Conservation (phyloP, 345 rosid species). For the Lepidium africanum region DNA sequence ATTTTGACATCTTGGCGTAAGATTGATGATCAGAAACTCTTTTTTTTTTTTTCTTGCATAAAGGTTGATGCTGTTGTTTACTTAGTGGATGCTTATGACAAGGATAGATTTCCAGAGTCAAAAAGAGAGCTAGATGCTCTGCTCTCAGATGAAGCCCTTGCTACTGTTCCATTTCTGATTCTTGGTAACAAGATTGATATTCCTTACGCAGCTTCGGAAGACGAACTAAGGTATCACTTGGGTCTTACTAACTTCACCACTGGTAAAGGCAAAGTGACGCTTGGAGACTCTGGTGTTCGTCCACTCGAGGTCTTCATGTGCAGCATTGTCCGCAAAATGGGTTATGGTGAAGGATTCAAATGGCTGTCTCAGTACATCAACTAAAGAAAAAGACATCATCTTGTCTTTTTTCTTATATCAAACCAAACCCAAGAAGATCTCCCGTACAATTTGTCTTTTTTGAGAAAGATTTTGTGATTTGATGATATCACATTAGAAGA, state of each 20-base stretch:
- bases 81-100: slow-evolving; percentile 65
- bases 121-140: slow-evolving; percentile 62
- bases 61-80: slow-evolving; percentile 77
- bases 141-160: slow-evolving; percentile 50
- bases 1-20: no score
- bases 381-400: slow-evolving; percentile 15
- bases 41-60: not conserved
- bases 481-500: slow-evolving; percentile 9
- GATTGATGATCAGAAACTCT: not conserved
- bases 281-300: slow-evolving; percentile 45
- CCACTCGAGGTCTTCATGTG: slow-evolving; percentile 75
- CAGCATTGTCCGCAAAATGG: slow-evolving; percentile 74
- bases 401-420: slow-evolving; percentile 1
- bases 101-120: slow-evolving; percentile 56
- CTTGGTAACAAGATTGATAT: slow-evolving; percentile 71
- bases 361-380: slow-evolving; percentile 75
- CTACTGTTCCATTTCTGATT: slow-evolving; percentile 56
- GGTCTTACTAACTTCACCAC: slow-evolving; percentile 69
- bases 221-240: slow-evolving; percentile 55
- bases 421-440: slow-evolving; percentile 20
- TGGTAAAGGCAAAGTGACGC: slow-evolving; percentile 56
- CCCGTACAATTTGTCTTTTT: not conserved
- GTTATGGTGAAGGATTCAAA: slow-evolving; percentile 70
- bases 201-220: slow-evolving; percentile 65
- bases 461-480: slow-evolving; percentile 11